Evolutionary conservation across 108 stramenopile species (phyloP).

Genomic region (Discostella stelligeroides): DNA sequence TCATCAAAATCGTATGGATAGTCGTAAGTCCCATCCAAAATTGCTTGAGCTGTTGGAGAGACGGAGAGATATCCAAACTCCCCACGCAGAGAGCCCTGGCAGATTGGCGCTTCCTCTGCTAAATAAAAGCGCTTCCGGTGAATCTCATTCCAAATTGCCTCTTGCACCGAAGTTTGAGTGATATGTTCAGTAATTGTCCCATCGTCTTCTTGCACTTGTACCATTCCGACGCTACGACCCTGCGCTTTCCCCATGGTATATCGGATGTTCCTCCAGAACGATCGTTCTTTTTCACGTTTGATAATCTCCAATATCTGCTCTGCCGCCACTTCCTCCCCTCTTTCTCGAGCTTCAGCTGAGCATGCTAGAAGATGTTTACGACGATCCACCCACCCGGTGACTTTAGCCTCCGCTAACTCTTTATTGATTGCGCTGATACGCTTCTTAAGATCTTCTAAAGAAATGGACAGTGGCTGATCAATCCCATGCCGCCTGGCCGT

Average conservation of each 20-base stretch:
- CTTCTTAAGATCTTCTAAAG: not conserved
- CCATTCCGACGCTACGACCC: not conserved
- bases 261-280: slow-evolving; percentile 15
- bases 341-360: too few species aligned
- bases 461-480: not conserved
- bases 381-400: not conserved
- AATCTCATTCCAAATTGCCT: too few species aligned
- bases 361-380: too few species aligned
- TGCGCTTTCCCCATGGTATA: not conserved
- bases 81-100: not conserved
- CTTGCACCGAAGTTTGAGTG: not conserved
- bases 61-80: slow-evolving; percentile 1
- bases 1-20: too few species aligned
- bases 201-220: not conserved
- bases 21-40: not conserved
- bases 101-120: slow-evolving; percentile 5
- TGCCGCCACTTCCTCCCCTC: slow-evolving; percentile 15
- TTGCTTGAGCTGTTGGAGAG: not conserved
- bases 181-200: not conserved
- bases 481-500: not conserved
- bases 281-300: slow-evolving; percentile 10
- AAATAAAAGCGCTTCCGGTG: too few species aligned
- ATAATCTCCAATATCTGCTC: slow-evolving; percentile 17
- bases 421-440: not conserved
- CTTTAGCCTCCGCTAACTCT: not conserved